Evolutionary conservation across 2,329 filamentous ascomycete genomes (phyloP), one percentile per base, ranked within the genome.

Genomic region (Dactylellina drechsleri): DNA sequence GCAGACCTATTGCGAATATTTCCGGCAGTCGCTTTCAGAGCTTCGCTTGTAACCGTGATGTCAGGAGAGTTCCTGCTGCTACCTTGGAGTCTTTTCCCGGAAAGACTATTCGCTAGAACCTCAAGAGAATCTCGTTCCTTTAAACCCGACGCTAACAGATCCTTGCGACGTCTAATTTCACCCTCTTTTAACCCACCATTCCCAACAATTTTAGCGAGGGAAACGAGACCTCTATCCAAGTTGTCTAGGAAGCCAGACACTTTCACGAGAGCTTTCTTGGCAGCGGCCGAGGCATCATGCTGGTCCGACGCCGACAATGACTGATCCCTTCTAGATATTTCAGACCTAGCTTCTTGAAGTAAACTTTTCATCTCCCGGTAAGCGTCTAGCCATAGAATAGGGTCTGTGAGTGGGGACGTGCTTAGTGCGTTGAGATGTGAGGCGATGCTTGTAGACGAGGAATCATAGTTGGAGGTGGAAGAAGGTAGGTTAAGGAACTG

Each of bases 51-150:
- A 18, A 59, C 50, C 6, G 20, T 59, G n/a, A 66, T 31, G 28
- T 61, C 31, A 1, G 49, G n/a, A 8, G 43, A 16, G 36, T 41
- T 50, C 49, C 52, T 52, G 49, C 23, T 65, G 81, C 80, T 78
- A 80, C 1, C 79, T 75, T 53, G 83, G 71, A 53, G 83, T 83
- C 70, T 89, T 81, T 36, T 86, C 43, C 84, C 83, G 13, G 84
- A 84, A 79, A 86, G 82, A 70, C 83, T 89, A 77, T 89, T 88
- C 79, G 90, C 87, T 41, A 93, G 84, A 80, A 88, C 89, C 78
- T 95, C 91, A 16, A 95, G 83, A 1, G 89, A 90, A 66, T 94
- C 91, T 67, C 88, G 87, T 81, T 95, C 92, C 79, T 91, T 90
- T 78, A 87, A 85, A 5, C 90, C 90, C 12, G 88, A 86, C 0